Percentiles rank a stretch among this genome's conserved stretches.
phyloP scores from a whole-genome alignment of 257 asterid genomes.

The Fraxinus quadrangulata region DNA sequence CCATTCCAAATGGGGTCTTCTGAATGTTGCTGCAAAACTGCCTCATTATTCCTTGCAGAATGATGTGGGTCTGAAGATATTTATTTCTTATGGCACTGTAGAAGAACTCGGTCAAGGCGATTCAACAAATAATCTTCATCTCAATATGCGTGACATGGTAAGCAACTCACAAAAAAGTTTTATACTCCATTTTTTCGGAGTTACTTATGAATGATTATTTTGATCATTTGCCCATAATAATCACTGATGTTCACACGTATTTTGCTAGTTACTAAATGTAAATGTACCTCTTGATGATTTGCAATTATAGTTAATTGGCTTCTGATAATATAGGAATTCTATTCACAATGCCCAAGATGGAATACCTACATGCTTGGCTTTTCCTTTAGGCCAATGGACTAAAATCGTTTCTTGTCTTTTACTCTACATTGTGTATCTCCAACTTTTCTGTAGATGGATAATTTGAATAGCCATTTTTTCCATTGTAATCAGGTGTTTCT shows the following conservation, averaged over 20 bases:
- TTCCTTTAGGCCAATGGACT: neutral
- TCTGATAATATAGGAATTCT: neutral
- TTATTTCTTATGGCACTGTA: slow-evolving; percentile 68
- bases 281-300: neutral
- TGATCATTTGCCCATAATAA: neutral
- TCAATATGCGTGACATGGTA: slow-evolving; percentile 92
- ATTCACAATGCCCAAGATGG: neutral
- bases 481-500: slow-evolving; percentile 67
- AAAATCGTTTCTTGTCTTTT: neutral
- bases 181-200: neutral
- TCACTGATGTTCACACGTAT: neutral
- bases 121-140: slow-evolving; percentile 77
- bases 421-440: slow-evolving; percentile 13
- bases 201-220: neutral
- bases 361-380: neutral
- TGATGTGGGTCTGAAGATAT: slow-evolving; percentile 96
- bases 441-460: slow-evolving; percentile 23
- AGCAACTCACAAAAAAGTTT: slow-evolving; percentile 14
- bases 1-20: slow-evolving; percentile 98
- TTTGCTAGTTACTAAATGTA: neutral
- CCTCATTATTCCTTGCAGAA: slow-evolving; percentile 97
- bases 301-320: neutral
- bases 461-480: slow-evolving; percentile 24
- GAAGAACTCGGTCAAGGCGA: slow-evolving; percentile 68
- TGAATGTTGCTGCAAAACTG: slow-evolving; percentile 93